Evolutionary conservation across 768 basidiomycete species (phyloP), one percentile per base, ranked within the genome.

Genomic region (Omphalotus guepiniiformis): DNA sequence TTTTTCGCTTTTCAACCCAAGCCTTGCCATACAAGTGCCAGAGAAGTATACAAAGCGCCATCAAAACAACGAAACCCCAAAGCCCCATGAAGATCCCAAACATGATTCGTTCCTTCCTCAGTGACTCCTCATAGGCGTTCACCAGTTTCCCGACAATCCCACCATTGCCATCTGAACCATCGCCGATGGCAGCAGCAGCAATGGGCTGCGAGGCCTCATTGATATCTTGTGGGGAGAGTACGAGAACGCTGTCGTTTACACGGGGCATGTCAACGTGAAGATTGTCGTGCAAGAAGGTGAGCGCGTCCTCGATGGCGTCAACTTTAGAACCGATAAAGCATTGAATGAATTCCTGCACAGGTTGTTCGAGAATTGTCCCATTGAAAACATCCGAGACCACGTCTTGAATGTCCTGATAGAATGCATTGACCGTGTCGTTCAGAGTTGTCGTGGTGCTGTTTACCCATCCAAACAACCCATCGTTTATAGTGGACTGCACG

Each of bases 251-350:
- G 42, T 86, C 70, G 49, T 91, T 85, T 48, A 97, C 76, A 38
- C 77, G 79, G 0, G 93, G 87, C 49, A 98, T 75, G 57, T 88
- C 67, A 57, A 98, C 72, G 39, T 82, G 72, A 39, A 94, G 82
- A 66, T 96, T 91, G 53, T 92, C 70, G 61, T 95, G 85, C 53
- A 98, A 70, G 76, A 95, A 97, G 0, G 93, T 97, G 32, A 96
- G 72, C 4, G 88, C 93, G 15, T 82, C 74, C 65, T 94, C 91
- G 58, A 98, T 73, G 8, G 85, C 89, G 47, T 83, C 71, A 39
- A 98, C 84, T 63, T 98, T 98, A 51, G 78, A 76, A n/a, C 95
- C 95, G 55, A 98, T 78, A 58, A 97, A 75, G 61, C 95, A 97
- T 58, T 72, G 79, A 58, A 96, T 68, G 60, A 98, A 96, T 43